phyloP scores from a whole-genome alignment of 2,329 filamentous ascomycete species.

The Fusarium coicis region DNA sequence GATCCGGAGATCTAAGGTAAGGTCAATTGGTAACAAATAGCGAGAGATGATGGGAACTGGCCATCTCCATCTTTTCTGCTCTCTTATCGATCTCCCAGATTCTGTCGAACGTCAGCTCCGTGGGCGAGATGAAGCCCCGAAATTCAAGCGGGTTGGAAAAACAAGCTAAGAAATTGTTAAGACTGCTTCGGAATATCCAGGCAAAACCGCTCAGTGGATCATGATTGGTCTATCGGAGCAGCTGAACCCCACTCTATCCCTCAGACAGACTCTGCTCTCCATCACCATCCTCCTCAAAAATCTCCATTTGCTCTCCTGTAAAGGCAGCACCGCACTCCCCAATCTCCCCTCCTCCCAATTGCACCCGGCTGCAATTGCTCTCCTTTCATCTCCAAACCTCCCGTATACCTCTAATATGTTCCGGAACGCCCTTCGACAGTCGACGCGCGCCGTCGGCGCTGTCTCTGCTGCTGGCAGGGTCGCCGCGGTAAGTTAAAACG shows the following conservation, averaged over 20 bases:
- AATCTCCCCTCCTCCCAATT: slow-evolving; percentile 73
- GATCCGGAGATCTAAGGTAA: slow-evolving; percentile 11
- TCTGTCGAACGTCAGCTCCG: slow-evolving; percentile 33
- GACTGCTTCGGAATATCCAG: slow-evolving; percentile 53
- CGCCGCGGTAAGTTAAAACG: slow-evolving; percentile 82
- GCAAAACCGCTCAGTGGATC: slow-evolving; percentile 51
- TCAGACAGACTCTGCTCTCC: slow-evolving; percentile 56
- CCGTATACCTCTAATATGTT: slow-evolving; percentile 80
- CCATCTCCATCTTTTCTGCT: neutral
- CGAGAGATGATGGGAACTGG: slow-evolving; percentile 3
- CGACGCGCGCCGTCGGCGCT: slow-evolving; percentile 92
- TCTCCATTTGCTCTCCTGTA: slow-evolving; percentile 58
- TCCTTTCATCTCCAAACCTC: slow-evolving; percentile 62
- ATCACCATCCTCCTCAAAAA: slow-evolving; percentile 56
- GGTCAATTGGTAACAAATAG: slow-evolving; percentile 23
- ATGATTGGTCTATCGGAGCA: slow-evolving; percentile 50
- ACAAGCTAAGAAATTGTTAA: slow-evolving; percentile 51
- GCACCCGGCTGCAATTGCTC: slow-evolving; percentile 72
- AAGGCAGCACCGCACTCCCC: slow-evolving; percentile 61
- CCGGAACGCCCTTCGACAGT: slow-evolving; percentile 97
- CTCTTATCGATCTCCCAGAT: neutral
- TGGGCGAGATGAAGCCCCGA: slow-evolving; percentile 41
- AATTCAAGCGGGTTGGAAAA: slow-evolving; percentile 36
- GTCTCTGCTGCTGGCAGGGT: slow-evolving; percentile 92
- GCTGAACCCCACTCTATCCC: slow-evolving; percentile 53